Conservation (phyloP, 192 early-diverging fungal genomes). For the Pilaira anomala region DNA sequence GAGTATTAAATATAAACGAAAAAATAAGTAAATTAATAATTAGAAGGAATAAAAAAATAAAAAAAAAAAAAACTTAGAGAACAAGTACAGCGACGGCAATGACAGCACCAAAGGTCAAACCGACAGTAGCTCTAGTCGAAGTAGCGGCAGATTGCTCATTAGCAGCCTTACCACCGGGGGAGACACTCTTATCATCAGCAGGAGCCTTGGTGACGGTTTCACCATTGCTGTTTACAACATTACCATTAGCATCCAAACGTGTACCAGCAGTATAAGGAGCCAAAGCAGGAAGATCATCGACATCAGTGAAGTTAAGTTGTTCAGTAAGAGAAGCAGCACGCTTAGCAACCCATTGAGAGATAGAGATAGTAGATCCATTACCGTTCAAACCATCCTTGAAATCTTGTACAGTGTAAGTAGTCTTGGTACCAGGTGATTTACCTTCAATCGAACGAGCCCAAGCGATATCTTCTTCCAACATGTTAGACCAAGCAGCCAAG, state of each 20-base stretch:
- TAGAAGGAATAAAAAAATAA: neutral
- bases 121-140: neutral
- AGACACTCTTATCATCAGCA: neutral
- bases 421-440: constrained; percentile 17
- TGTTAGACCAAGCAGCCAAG: constrained; percentile 31
- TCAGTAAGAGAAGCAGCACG: constrained; percentile 15
- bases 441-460: constrained; percentile 38
- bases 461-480: constrained; percentile 41
- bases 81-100: neutral
- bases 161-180: neutral
- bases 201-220: neutral
- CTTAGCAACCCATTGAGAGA: constrained; percentile 14
- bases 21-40: neutral
- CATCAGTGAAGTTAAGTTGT: constrained; percentile 31
- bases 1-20: too few relatives aligned
- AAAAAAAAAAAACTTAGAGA: neutral
- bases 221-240: constrained; percentile 8
- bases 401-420: constrained; percentile 12
- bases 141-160: neutral
- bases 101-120: neutral
- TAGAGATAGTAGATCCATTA: neutral
- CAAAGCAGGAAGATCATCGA: constrained; percentile 34
- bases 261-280: constrained; percentile 22
- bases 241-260: constrained; percentile 14
- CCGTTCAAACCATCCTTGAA: constrained; percentile 20